Conservation (phyloP, 1,284 basidiomycete genomes). For the Rhodotorula sp. region DNA sequence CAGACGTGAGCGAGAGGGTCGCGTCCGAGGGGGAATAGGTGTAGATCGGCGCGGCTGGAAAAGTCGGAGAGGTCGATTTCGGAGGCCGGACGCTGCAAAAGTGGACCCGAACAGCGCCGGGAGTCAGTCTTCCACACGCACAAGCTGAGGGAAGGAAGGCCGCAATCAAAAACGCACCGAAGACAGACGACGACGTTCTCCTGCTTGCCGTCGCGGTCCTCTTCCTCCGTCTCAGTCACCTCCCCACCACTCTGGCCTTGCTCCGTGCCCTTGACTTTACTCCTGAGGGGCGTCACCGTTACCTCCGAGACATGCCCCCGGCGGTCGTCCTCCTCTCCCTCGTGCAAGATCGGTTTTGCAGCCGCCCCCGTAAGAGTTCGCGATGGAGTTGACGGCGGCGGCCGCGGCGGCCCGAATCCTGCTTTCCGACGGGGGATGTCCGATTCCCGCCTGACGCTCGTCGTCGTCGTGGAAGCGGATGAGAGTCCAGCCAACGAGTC, state of each 20-base stretch:
- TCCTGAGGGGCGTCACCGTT: neutral
- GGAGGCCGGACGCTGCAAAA: conserved; percentile 27
- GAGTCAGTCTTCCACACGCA: neutral
- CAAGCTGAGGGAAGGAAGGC: too few species aligned
- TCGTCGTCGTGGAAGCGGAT: neutral
- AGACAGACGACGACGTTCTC: conserved; percentile 41
- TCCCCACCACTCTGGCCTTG: conserved; percentile 9
- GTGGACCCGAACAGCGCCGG: neutral
- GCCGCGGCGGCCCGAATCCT: conserved; percentile 11
- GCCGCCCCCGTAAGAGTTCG: too few species aligned
- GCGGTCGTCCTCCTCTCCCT: conserved; percentile 4
- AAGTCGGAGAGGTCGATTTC: neutral
- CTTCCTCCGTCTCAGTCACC: conserved; percentile 23
- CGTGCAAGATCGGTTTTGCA: conserved; percentile 2
- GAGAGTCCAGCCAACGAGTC: neutral
- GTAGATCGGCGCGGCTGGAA: conserved; percentile 30
- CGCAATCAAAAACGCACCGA: conserved; percentile 13
- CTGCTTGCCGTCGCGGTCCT: conserved; percentile 28
- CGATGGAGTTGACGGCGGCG: neutral
- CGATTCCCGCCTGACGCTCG: neutral
- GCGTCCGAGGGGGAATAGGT: conserved; percentile 11
- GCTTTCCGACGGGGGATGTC: conserved; percentile 15
- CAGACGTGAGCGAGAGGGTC: conserved; percentile 23
- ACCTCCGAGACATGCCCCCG: neutral
- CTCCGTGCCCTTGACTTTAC: neutral